These are phyloP conservation scores for Megacollybia platyphylla DNA, from an alignment of 1,284 basidiomycete species.

Conservation along the genomic window DNA sequence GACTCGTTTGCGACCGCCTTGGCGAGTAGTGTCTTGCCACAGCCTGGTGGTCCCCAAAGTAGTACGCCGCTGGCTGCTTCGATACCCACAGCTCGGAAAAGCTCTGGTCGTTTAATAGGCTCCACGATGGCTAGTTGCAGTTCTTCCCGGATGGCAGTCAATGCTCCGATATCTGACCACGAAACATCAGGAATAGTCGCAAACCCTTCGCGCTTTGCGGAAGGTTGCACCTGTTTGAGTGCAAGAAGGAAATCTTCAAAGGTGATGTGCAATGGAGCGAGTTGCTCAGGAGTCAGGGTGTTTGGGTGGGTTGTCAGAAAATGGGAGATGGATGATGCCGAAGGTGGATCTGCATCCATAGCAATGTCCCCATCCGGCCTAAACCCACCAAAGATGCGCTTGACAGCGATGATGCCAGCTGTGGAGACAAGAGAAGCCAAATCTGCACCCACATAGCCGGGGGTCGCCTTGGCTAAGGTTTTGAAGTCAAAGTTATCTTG, in stretches of 20 bases:
- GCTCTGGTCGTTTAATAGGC: slow-evolving; percentile 81
- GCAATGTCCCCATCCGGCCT: slow-evolving; percentile 22
- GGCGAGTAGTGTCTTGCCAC: slow-evolving; percentile 91
- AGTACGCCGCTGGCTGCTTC: slow-evolving; percentile 83
- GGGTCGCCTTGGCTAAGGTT: slow-evolving; percentile 82
- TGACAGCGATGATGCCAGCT: slow-evolving; percentile 92
- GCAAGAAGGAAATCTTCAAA: slow-evolving; percentile 72
- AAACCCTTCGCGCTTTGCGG: slow-evolving; percentile 95
- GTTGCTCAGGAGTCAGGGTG: slow-evolving; percentile 67
- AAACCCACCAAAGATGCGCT: slow-evolving; percentile 85
- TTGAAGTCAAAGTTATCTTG: slow-evolving; percentile 76
- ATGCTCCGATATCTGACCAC: slow-evolving; percentile 92
- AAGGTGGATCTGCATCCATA: slow-evolving; percentile 24
- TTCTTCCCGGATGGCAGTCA: slow-evolving; percentile 79
- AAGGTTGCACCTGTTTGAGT: slow-evolving; percentile 83
- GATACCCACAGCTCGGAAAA: slow-evolving; percentile 83
- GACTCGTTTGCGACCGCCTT: slow-evolving; percentile 97
- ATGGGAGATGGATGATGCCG: slow-evolving; percentile 68
- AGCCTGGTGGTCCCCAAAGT: slow-evolving; percentile 97
- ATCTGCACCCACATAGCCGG: slow-evolving; percentile 96
- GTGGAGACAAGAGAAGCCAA: slow-evolving; percentile 84
- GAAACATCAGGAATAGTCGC: slow-evolving; percentile 93
- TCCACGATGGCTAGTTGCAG: slow-evolving; percentile 96
- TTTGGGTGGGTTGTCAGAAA: slow-evolving; percentile 82
- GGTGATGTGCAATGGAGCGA: slow-evolving; percentile 72